Percentiles rank a stretch among this genome's conserved stretches.
phyloP scores from a whole-genome alignment of 1,284 basidiomycete genomes.

The Rhizoctonia solani region DNA sequence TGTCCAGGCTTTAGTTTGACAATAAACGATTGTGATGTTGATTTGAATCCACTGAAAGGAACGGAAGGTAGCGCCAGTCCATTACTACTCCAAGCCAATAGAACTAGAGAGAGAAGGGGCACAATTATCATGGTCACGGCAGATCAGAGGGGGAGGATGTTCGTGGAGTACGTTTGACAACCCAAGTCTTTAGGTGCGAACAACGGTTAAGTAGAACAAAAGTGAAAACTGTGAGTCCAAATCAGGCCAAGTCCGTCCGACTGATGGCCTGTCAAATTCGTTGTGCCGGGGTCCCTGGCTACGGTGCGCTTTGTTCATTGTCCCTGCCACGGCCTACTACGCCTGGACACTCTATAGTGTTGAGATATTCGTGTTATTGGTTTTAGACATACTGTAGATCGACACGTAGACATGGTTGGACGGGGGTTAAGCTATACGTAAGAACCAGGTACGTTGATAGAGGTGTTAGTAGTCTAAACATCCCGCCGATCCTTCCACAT shows the following conservation, averaged over 20 bases:
- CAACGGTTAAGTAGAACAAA: neutral
- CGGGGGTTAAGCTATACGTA: too few relatives aligned
- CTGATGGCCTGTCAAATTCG: neutral
- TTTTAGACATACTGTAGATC: too few relatives aligned
- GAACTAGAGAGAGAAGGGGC: neutral
- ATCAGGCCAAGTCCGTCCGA: neutral
- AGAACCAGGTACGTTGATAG: too few relatives aligned
- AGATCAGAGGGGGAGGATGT: neutral
- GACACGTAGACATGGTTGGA: too few relatives aligned
- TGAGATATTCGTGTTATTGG: too few relatives aligned
- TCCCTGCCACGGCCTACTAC: neutral
- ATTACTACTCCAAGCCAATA: constrained; percentile 1
- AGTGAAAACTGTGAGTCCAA: neutral
- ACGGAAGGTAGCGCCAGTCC: neutral
- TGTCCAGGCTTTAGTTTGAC: constrained; percentile 23
- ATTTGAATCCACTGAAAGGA: neutral
- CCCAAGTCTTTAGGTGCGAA: neutral
- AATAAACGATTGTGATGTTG: constrained; percentile 26
- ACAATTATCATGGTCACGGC: neutral
- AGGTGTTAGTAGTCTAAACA: too few relatives aligned
- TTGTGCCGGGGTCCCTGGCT: neutral
- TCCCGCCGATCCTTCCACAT: too few relatives aligned
- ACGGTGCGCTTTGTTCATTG: neutral
- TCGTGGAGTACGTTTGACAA: neutral
- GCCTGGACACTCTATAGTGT: too few relatives aligned